Evolutionary conservation across 805 yeast genomes (phyloP), one percentile per base, ranked within the genome.

Genomic region (Candida peoriensis): DNA sequence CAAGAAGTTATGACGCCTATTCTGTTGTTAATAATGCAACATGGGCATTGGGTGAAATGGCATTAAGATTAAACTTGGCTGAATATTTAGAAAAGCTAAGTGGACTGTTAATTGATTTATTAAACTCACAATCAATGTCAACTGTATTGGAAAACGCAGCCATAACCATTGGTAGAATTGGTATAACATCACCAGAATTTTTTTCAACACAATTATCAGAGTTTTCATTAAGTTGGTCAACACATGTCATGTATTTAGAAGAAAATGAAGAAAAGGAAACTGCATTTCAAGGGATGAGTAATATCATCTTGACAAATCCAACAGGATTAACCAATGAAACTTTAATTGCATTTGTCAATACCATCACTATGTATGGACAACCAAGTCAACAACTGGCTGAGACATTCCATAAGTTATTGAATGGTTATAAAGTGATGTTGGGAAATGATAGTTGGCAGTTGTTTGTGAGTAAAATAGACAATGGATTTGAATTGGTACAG

Each of bases 1-100:
- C 69, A 42, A 58, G 78, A 39, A 60, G 66, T 8, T 68, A 59
- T 50, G 63, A 61, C 30, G 64, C 78, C 2, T 68, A 63, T 40
- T 76, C 90, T 0, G 87, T 83, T 3, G 79, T 80, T 48, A 85
- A 84, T 59, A 93, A 93, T 58, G 93, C 97, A 2, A 78, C 86
- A 32, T 93, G 98, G 98, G 76, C 96, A 2, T 62, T 84, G 11
- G 97, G 98, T 28, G 95, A 93, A 56, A 76, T 93, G 20, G 70
- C 86, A 4, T 65, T 88, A 50, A 72, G 84, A 37, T 63, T 66
- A 1, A 65, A 67, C 25, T 47, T 80, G 42, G 61, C 61, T 28
- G 78, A 76, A 12, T 81, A 72, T 50, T 55, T 80, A 29, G 60
- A 57, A 24, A 76, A 76, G 41, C 58, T 82, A 43, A 64, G 78